These are phyloP conservation scores for Nakazawaea molendinolei DNA, from an alignment of 805 yeast genomes.

Conservation along the genomic window DNA sequence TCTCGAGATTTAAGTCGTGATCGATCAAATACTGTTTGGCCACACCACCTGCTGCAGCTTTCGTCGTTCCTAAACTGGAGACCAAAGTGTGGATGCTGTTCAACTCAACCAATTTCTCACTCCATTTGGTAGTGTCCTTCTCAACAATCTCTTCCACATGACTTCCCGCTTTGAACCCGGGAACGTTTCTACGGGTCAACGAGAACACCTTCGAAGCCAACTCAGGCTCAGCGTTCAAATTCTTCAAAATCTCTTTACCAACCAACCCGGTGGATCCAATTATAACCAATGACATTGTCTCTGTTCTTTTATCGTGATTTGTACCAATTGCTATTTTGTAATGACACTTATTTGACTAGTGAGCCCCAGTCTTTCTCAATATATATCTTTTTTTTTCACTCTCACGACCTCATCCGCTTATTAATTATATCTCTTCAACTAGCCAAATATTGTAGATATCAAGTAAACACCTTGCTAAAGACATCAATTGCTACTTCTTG, in stretches of 20 bases:
- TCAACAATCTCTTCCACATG: conserved; percentile 31
- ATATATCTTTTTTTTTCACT: too few relatives aligned
- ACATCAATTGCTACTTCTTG: not conserved
- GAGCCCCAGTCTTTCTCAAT: too few relatives aligned
- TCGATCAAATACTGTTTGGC: conserved; percentile 68
- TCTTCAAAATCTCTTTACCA: conserved; percentile 50
- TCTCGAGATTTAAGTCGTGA: conserved; percentile 58
- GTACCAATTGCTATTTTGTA: not conserved
- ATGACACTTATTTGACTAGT: not conserved
- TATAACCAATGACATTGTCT: not conserved
- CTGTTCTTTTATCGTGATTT: not conserved
- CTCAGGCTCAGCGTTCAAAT: conserved; percentile 21
- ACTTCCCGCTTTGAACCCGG: conserved; percentile 12
- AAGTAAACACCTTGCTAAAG: not conserved
- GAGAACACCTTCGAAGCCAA: conserved; percentile 35
- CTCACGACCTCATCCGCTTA: too few relatives aligned
- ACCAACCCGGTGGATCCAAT: conserved; percentile 79
- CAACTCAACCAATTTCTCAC: conserved; percentile 24
- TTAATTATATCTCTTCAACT: too few relatives aligned
- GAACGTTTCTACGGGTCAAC: conserved; percentile 44
- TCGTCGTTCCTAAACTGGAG: conserved; percentile 73
- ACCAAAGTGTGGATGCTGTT: conserved; percentile 38
- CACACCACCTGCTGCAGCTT: conserved; percentile 64
- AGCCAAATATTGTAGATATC: too few relatives aligned
- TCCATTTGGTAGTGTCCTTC: conserved; percentile 47